Conservation (phyloP, 345 rosid species). For the Hypericum perforatum region DNA sequence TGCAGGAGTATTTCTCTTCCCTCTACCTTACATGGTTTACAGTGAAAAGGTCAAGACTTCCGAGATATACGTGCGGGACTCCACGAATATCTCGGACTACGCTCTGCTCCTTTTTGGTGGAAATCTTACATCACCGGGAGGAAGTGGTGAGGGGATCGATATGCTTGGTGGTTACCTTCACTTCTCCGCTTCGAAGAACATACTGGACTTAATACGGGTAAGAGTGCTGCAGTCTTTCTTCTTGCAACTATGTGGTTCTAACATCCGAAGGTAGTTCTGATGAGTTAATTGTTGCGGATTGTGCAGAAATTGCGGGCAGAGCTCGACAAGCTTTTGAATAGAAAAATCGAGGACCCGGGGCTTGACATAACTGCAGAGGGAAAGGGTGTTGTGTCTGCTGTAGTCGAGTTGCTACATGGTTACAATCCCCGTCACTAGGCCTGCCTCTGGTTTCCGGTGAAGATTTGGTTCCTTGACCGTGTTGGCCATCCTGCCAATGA, state of each 20-base stretch:
- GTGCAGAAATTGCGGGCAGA: slow-evolving; percentile 68
- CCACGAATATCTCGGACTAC: slow-evolving; percentile 91
- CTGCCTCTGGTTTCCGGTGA: background rate
- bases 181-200: slow-evolving; percentile 78
- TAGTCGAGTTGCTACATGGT: slow-evolving; percentile 65
- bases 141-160: slow-evolving; percentile 78
- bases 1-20: slow-evolving; percentile 63
- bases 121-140: slow-evolving; percentile 48
- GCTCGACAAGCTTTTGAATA: slow-evolving; percentile 66
- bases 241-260: background rate
- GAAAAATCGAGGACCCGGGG: slow-evolving; percentile 83
- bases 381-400: slow-evolving; percentile 81
- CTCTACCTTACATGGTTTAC: slow-evolving; percentile 81
- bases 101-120: slow-evolving; percentile 93
- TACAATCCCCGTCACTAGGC: slow-evolving; percentile 3
- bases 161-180: slow-evolving; percentile 97
- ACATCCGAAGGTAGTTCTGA: background rate
- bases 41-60: slow-evolving; percentile 90
- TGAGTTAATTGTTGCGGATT: slow-evolving; percentile 2
- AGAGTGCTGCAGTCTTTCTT: background rate
- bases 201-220: slow-evolving; percentile 72
- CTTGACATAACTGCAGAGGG: slow-evolving; percentile 69
- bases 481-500: no score
- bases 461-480: no score
- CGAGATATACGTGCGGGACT: slow-evolving; percentile 66